These are phyloP conservation scores for Clonostachys solani DNA, from an alignment of 2,329 filamentous ascomycete genomes.

Conservation along the genomic window DNA sequence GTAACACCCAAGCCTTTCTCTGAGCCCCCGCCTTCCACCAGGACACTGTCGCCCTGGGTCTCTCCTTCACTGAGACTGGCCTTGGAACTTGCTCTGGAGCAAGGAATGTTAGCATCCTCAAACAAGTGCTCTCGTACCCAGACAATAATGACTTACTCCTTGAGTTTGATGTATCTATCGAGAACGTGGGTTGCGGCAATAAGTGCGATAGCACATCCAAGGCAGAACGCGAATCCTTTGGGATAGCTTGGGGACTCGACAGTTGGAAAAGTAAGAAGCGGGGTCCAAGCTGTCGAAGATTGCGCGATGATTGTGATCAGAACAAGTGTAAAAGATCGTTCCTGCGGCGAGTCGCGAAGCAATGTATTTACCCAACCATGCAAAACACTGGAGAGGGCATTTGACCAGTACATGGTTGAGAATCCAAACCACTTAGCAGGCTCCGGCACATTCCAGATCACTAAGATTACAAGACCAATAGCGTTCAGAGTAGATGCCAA, in stretches of 20 bases:
- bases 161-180: too few species aligned
- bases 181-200: too few species aligned
- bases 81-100: too few species aligned
- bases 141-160: too few species aligned
- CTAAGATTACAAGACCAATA: constrained; percentile 46
- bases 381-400: constrained; percentile 48
- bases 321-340: constrained; percentile 44
- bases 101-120: too few species aligned
- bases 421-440: constrained; percentile 19
- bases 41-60: too few species aligned
- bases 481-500: constrained; percentile 44
- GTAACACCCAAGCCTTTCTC: too few species aligned
- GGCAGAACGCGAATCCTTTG: constrained; percentile 31
- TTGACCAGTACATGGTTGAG: constrained; percentile 40
- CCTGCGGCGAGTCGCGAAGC: constrained; percentile 35
- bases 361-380: constrained; percentile 52
- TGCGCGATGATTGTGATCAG: constrained; percentile 48
- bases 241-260: constrained; percentile 34
- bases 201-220: too few species aligned
- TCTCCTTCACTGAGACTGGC: too few species aligned
- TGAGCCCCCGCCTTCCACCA: too few species aligned
- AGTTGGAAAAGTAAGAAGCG: constrained; percentile 43
- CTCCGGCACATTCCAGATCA: constrained; percentile 53
- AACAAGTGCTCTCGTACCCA: too few species aligned
- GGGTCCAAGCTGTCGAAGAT: constrained; percentile 52